Percentiles rank a stretch among this genome's conserved stretches.
These are phyloP conservation scores for Stagonosporopsis vannaccii DNA, from an alignment of 2,329 filamentous ascomycete genomes.

Conservation along the genomic window DNA sequence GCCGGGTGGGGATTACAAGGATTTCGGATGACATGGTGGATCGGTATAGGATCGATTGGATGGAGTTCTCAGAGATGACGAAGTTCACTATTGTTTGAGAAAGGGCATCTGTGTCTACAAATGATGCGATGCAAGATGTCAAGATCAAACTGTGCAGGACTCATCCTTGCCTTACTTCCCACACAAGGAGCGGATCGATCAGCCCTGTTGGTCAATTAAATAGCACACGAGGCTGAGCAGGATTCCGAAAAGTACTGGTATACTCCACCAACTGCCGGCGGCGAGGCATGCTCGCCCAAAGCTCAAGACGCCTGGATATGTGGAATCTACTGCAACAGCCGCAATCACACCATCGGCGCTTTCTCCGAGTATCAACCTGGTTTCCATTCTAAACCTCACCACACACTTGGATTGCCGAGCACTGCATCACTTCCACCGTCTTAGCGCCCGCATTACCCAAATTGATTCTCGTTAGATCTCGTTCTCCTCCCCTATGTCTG, in stretches of 20 bases:
- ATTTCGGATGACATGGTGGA: constrained; percentile 14
- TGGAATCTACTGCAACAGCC: too few species aligned
- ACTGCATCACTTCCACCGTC: neutral
- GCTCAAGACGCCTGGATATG: neutral
- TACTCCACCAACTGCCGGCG: too few species aligned
- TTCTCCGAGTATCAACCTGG: neutral
- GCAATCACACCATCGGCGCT: neutral
- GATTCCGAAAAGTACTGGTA: too few species aligned
- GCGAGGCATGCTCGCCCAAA: neutral
- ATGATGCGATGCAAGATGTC: too few species aligned
- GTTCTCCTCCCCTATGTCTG: neutral
- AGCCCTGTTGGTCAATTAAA: too few species aligned
- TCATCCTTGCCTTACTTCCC: too few species aligned
- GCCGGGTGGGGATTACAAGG: constrained; percentile 23
- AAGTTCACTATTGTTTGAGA: constrained; percentile 21
- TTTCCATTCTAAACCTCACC: neutral
- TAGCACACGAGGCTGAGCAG: neutral
- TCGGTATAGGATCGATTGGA: constrained; percentile 24
- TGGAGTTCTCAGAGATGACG: constrained; percentile 15
- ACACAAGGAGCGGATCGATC: too few species aligned
- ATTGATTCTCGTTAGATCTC: neutral
- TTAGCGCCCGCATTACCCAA: constrained; percentile 1
- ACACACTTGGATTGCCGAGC: neutral
- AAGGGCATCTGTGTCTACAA: neutral
- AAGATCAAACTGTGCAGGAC: too few species aligned